A percentile compares a stretch with the other conserved stretches of the same genome.
Conservation (phyloP, 192 early-diverging fungal species). For the Coemansia sp. region DNA sequence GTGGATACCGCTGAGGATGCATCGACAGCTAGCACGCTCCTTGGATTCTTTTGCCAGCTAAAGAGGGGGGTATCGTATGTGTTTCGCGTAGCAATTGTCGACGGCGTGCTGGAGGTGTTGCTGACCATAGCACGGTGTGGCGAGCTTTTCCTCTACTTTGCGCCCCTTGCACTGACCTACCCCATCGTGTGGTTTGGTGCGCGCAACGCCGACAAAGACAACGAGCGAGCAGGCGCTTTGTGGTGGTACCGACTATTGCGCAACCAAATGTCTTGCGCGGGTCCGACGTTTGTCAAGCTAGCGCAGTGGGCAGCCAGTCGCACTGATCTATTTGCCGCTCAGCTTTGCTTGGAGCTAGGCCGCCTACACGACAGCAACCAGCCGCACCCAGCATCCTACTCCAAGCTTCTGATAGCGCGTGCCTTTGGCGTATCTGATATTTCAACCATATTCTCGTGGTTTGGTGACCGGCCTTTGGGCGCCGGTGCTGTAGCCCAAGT, state of each 20-base stretch:
- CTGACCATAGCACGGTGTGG: slow-evolving; percentile 55
- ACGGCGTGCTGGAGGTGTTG: slow-evolving; percentile 21
- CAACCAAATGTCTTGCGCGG: slow-evolving; percentile 76
- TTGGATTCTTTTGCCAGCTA: neutral
- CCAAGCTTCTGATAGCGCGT: slow-evolving; percentile 60
- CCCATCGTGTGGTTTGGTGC: slow-evolving; percentile 63
- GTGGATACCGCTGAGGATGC: neutral
- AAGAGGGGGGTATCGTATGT: neutral
- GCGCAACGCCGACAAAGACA: slow-evolving; percentile 37
- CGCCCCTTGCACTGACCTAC: slow-evolving; percentile 62
- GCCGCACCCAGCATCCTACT: slow-evolving; percentile 72
- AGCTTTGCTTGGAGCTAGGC: slow-evolving; percentile 71
- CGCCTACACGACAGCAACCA: slow-evolving; percentile 78
- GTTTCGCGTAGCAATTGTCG: slow-evolving; percentile 14
- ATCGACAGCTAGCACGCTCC: neutral
- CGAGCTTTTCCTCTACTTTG: slow-evolving; percentile 64
- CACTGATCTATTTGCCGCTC: slow-evolving; percentile 77
- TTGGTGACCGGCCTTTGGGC: slow-evolving; percentile 76
- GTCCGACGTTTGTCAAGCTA: slow-evolving; percentile 95
- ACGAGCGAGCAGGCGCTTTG: slow-evolving; percentile 60
- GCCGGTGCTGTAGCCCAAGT: slow-evolving; percentile 97
- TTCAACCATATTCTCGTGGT: slow-evolving; percentile 74
- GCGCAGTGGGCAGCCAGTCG: slow-evolving; percentile 94
- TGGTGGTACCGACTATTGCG: slow-evolving; percentile 88
- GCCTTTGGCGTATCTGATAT: slow-evolving; percentile 63